Percentiles rank a stretch among this genome's conserved stretches.
Evolutionary conservation across 257 asterid genomes (phyloP).

Genomic region (Henckelia pumila): DNA sequence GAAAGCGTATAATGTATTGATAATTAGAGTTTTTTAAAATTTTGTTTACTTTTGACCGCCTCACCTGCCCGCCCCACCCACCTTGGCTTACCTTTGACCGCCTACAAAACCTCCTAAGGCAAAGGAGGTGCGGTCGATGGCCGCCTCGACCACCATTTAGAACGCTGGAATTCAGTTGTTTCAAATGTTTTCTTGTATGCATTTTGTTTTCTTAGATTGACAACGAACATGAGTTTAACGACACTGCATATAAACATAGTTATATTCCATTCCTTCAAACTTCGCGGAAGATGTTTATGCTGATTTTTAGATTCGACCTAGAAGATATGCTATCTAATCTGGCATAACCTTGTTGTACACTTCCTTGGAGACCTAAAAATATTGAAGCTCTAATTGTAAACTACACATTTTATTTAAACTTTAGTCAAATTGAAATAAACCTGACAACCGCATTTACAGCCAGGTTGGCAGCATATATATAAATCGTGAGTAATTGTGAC

Average conservation of each 20-base stretch:
- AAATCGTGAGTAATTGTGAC: too few relatives aligned
- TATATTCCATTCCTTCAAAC: not conserved
- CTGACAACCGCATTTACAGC: slow-evolving; percentile 4
- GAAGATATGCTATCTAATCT: not conserved
- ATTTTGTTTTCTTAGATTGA: slow-evolving; percentile 2
- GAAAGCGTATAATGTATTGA: too few relatives aligned
- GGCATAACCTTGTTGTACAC: not conserved
- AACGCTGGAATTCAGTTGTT: slow-evolving; percentile 7
- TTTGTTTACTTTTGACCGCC: too few relatives aligned
- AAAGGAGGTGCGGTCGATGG: too few relatives aligned
- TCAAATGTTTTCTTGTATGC: not conserved
- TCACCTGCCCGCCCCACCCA: too few relatives aligned
- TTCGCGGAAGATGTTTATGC: slow-evolving; percentile 9
- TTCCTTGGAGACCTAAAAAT: not conserved
- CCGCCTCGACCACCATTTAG: too few relatives aligned
- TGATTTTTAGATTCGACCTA: not conserved
- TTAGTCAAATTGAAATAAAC: not conserved
- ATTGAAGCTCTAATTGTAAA: not conserved
- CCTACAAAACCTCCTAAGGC: too few relatives aligned
- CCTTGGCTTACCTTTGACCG: too few relatives aligned
- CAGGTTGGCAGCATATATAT: not conserved
- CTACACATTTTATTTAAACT: not conserved
- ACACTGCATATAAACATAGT: not conserved
- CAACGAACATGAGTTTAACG: not conserved
- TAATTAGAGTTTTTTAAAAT: too few relatives aligned